Evolutionary conservation across 1,284 basidiomycete species (phyloP), one percentile per base, ranked within the genome.

Genomic region (Cryptococcus jaspeensis): DNA sequence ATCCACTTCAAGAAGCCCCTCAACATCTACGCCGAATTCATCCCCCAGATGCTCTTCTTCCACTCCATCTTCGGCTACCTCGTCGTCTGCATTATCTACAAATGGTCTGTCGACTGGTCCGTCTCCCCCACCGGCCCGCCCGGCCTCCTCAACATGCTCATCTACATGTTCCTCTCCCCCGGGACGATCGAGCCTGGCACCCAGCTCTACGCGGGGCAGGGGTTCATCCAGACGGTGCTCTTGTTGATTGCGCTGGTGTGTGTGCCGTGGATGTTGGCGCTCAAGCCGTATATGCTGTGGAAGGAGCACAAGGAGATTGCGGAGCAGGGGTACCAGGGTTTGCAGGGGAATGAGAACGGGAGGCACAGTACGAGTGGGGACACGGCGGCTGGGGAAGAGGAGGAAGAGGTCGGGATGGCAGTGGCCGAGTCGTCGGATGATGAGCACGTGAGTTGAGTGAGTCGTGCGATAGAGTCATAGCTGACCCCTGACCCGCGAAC

Each of bases 21-120:
- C 65, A 90, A 92, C 67, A 89, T 99, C 68, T 95, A 87, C 77
- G 87, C 90, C 70, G 95, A 97, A 77, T 97, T 98, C 76, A 83
- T 99, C 60, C 95, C 96, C 42, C 93, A 97, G 79, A 89, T 99
- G 81, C 85, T 99, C 65, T 99, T 99, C 83, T 82, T 99, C 70
- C 89, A 96, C 78, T 92, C 88, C 35, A 95, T 99, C 77, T 99
- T 99, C 69, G 95, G 95, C 52, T 99, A 99, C 78, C 86, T 99
- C 49, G 89, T 92, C 60, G 66, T 96, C 57, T 94, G 92, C 78
- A 97, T 99, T 78, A 77, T 99, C 65, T 95, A 95, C 87, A 99
- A 99, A 77, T 99, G 95, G 95, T 84, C 85, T 40, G 82, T 92
- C 56, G 90, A 99, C 79, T 99, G 96, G 95, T 82, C 84, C 13